Conservation (phyloP, 2,329 filamentous ascomycete genomes). For the Ploettnerulaceae sp. region DNA sequence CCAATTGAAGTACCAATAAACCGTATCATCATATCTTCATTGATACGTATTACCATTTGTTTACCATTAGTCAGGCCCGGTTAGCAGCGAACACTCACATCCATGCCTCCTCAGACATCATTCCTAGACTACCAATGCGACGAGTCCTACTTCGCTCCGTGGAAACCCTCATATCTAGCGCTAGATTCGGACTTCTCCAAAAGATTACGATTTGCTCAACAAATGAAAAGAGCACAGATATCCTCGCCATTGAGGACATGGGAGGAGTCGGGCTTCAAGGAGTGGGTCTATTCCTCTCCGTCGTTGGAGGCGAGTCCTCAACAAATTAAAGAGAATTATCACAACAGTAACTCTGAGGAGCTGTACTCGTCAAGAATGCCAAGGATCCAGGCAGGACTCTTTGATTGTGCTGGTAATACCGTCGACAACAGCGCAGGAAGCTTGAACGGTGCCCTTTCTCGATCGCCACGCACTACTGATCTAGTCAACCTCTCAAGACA, state of each 20-base stretch:
- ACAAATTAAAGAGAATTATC: too few species aligned
- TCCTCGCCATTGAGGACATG: background rate
- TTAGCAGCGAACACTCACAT: background rate
- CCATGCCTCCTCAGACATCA: conserved; percentile 3
- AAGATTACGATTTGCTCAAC: background rate
- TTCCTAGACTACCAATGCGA: background rate
- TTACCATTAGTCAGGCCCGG: background rate
- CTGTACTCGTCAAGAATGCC: background rate
- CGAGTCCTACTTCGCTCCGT: background rate
- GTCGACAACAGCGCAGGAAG: too few species aligned
- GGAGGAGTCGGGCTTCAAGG: background rate
- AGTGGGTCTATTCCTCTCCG: background rate
- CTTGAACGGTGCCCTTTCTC: background rate
- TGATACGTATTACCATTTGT: background rate
- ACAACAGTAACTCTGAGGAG: too few species aligned
- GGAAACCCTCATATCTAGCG: background rate
- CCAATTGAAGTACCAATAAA: background rate
- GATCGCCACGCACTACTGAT: conserved; percentile 3
- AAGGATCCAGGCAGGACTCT: background rate
- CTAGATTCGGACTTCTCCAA: background rate
- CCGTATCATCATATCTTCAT: background rate
- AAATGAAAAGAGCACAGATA: background rate
- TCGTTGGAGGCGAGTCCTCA: too few species aligned
- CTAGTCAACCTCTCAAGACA: background rate
- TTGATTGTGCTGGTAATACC: too few species aligned